phyloP scores from a whole-genome alignment of 2,329 filamentous ascomycete genomes.

The Thermoascus crustaceus region DNA sequence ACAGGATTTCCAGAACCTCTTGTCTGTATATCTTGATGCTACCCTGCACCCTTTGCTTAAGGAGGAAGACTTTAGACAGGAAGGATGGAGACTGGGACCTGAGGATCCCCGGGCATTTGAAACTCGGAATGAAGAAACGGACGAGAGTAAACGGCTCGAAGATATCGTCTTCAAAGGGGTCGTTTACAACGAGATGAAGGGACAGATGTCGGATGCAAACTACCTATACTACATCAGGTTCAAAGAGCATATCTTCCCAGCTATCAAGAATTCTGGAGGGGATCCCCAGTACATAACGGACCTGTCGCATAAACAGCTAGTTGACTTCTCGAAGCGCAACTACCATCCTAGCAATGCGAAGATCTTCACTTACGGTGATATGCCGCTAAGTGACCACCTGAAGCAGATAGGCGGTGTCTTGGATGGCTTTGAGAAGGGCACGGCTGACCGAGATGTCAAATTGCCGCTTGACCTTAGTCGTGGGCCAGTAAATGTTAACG shows the following conservation, averaged over 20 bases:
- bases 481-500: constrained; percentile 60
- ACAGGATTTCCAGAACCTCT: constrained; percentile 90
- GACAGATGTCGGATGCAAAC: constrained; percentile 93
- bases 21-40: constrained; percentile 94
- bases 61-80: constrained; percentile 85
- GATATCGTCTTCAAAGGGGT: constrained; percentile 83
- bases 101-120: constrained; percentile 65
- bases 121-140: constrained; percentile 35
- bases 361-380: constrained; percentile 89
- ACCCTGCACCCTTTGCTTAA: constrained; percentile 86
- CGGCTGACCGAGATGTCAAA: constrained; percentile 65
- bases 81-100: constrained; percentile 92
- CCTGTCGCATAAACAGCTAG: constrained; percentile 81
- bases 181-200: constrained; percentile 99
- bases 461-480: constrained; percentile 61
- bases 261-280: constrained; percentile 92
- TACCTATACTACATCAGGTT: constrained; percentile 95
- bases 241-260: constrained; percentile 87
- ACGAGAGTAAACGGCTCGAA: constrained; percentile 55
- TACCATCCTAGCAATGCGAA: constrained; percentile 98
- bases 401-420: constrained; percentile 69
- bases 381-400: constrained; percentile 75
- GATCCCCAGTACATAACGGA: constrained; percentile 96
- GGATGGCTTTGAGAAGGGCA: constrained; percentile 61
- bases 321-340: constrained; percentile 80